Base-by-base conservation (phyloP, 1,284 basidiomycete genomes). In the Meira miltonrushii region DNA sequence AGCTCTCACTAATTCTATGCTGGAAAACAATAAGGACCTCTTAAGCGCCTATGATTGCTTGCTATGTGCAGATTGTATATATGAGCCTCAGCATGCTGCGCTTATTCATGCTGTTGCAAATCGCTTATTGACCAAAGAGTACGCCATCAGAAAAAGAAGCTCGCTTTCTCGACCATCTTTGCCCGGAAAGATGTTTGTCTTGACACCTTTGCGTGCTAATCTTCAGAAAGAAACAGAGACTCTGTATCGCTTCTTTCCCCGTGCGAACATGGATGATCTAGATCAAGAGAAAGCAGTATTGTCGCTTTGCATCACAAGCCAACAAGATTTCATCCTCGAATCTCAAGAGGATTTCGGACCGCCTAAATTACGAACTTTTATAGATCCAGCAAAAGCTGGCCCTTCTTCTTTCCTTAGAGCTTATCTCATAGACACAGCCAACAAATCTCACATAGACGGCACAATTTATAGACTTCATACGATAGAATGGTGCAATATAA, bases 291-390 rank as follows among this genome's bases (percentile, higher is more conserved):
- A 15, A 2, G 44, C 13, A 44, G 37, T 38, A 21, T 11, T 38
- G 13, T 12, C n/a, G 11, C 28, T 61, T 23, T n/a, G 38, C 13
- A 55, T 62, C 25, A 43, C 39, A 25, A 12, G 17, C 17, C 46
- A 41, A 47, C 40, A 43, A 17, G 52, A 62, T 12, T 12, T 61
- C 17, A 39, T 33, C 19, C 28, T 33, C 8, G 28, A 33, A 33
- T 57, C 58, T 17, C 52, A 33, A n/a, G 61, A 62, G 11, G 60
- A 62, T 41, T 62, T 62, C 47, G 61, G 61, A 11, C 49, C 61
- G 7, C 59, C 61, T 9, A 58, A 38, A 21, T 43, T 62, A 25
- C 40, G 40, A 33, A 33, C 28, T 33, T 4, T 8, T 3, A 33
- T 8, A 33, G 8, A 33, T 33, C 28, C 28, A 33, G 28, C 28